A percentile compares a stretch with the other conserved stretches of the same genome.
Conservation (phyloP, 495 filamentous ascomycete genomes). For the Sphaerosporella brunnea region DNA sequence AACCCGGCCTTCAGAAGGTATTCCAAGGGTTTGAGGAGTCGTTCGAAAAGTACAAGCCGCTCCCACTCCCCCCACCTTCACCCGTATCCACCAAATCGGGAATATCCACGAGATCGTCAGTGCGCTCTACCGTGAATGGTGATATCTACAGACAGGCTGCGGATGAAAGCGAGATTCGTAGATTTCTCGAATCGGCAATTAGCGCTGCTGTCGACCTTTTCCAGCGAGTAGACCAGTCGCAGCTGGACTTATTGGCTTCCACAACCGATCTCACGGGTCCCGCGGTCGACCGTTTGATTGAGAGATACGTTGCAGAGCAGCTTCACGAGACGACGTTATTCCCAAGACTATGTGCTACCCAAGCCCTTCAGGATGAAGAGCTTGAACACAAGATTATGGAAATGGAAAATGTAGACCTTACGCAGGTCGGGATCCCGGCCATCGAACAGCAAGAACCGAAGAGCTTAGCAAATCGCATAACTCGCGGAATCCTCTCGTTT, state of each 20-base stretch:
- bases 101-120: slow-evolving; percentile 13
- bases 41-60: slow-evolving; percentile 44
- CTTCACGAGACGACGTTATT: slow-evolving; percentile 75
- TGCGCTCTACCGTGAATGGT: slow-evolving; percentile 17
- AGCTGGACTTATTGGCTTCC: slow-evolving; percentile 75
- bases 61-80: slow-evolving; percentile 56
- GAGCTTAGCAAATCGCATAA: slow-evolving; percentile 33
- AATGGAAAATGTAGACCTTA: slow-evolving; percentile 86
- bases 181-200: slow-evolving; percentile 73
- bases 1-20: slow-evolving; percentile 71
- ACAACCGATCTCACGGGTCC: slow-evolving; percentile 90
- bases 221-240: slow-evolving; percentile 85
- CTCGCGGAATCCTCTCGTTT: slow-evolving; percentile 72
- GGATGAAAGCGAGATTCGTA: slow-evolving; percentile 42
- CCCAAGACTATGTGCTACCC: slow-evolving; percentile 60
- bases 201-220: slow-evolving; percentile 91
- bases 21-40: slow-evolving; percentile 77
- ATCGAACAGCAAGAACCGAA: slow-evolving; percentile 20
- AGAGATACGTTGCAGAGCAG: slow-evolving; percentile 87
- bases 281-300: slow-evolving; percentile 78
- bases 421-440: slow-evolving; percentile 65
- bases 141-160: slow-evolving; percentile 24
- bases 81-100: slow-evolving; percentile 33
- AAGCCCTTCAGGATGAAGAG: slow-evolving; percentile 69
- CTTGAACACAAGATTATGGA: slow-evolving; percentile 75